Evolutionary conservation across 1,139 yeast species (phyloP).

Genomic region (Geotrichum carabidarum): DNA sequence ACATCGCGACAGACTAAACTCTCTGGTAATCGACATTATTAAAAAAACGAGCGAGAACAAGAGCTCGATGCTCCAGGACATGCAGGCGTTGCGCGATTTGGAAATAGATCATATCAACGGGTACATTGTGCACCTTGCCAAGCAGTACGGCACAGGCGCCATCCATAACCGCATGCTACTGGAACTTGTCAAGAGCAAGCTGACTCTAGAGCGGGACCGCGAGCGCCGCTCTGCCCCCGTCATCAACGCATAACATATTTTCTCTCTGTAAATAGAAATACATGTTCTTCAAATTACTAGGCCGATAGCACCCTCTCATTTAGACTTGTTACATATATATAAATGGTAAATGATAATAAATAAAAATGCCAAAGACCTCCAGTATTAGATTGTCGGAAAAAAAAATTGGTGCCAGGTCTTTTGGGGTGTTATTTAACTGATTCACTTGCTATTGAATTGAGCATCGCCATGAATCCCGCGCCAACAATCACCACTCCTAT

Average conservation of each 20-base stretch:
- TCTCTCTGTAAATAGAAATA: not conserved
- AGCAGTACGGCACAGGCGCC: slow-evolving; percentile 40
- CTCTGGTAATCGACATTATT: slow-evolving; percentile 47
- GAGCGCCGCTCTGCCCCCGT: slow-evolving; percentile 12
- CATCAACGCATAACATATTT: slow-evolving; percentile 6
- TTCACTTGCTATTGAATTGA: slow-evolving; percentile 26
- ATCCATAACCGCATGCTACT: slow-evolving; percentile 47
- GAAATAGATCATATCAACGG: slow-evolving; percentile 84
- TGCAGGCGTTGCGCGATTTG: slow-evolving; percentile 53
- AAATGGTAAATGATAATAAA: not conserved
- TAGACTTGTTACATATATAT: not conserved
- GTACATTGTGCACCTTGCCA: slow-evolving; percentile 53
- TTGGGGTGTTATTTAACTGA: not conserved
- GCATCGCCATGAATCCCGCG: slow-evolving; percentile 27
- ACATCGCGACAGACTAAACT: slow-evolving; percentile 39
- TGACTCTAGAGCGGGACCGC: slow-evolving; percentile 17
- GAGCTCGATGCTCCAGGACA: slow-evolving; percentile 86
- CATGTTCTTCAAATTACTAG: no score
- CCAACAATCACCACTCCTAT: slow-evolving; percentile 31
- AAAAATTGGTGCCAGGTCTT: not conserved
- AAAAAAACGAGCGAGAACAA: slow-evolving; percentile 53
- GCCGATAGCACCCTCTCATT: no score
- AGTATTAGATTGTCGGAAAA: not conserved
- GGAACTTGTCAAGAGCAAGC: slow-evolving; percentile 41
- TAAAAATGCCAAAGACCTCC: not conserved